Evolutionary conservation across 108 stramenopile genomes (phyloP), one percentile per base, ranked within the genome.

Genomic region (Conticribra guillardii): DNA sequence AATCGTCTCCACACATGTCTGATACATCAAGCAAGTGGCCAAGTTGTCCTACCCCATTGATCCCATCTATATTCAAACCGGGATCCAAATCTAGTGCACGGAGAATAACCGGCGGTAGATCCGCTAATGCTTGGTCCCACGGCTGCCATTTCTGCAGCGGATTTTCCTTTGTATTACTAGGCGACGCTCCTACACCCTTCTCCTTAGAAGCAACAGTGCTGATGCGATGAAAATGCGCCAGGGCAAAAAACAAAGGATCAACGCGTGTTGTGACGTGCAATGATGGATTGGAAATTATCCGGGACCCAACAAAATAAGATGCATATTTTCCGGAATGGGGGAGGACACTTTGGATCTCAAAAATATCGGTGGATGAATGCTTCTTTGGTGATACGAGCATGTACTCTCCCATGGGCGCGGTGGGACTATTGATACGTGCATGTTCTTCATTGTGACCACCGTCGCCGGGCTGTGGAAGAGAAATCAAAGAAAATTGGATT

Each of bases 191-290:
- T 0, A 31, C 31, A 4, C n/a, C n/a, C n/a, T n/a, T n/a, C n/a
- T n/a, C n/a, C n/a, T 47, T 68, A n/a, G 44, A 51, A 19, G 50
- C 33, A 41, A 45, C 28, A 21, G 22, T 22, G n/a, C n/a, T n/a
- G n/a, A n/a, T n/a, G 27, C 79, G 54, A 31, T 66, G 51, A 27
- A 82, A 69, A 34, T 59, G 60, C 8, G 52, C 27, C 26, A 90
- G 41, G 1, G 75, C 73, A 68, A 86, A 85, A 60, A 79, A 91
- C 16, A 91, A 60, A 5, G 90, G 90, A 75, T 91, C 90, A 17
- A 91, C 71, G 14, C 74, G 60, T 16, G 82, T 87, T 18, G 75
- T 51, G 19, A 91, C 63, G 53, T 84, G 73, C 56, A 91, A 16
- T 34, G 55, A 33, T 9, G 82, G 80, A 67, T 91, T 80, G 33